Evolutionary conservation across 2,329 filamentous ascomycete genomes (phyloP), one percentile per base, ranked within the genome.

Genomic region (Pseudogymnoascus sp.): DNA sequence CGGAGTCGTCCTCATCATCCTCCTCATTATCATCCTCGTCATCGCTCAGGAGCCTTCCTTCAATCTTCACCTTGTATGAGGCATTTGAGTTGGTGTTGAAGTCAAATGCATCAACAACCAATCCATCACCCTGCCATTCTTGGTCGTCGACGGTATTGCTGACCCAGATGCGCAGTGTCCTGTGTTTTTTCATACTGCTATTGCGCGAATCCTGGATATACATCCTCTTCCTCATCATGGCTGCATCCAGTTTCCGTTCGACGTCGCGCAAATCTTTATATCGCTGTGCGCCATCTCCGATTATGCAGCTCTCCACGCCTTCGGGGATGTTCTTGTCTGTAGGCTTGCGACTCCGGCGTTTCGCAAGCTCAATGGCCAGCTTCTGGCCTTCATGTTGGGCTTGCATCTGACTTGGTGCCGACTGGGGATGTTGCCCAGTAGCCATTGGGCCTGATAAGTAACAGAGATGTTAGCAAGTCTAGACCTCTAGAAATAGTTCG

Each of bases 301-400:
- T 85, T 65, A 91, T 84, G 66, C 89, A 84, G 58, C 91, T 87
- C 69, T 95, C 92, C 49, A 96, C 82, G 62, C 91, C 92, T 67
- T 97, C 92, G 39, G 94, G 92, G 25, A 99, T 86, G 70, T 91
- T 94, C 81, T 91, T 96, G 76, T 99, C 94, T 63, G 92, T 97
- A 1, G 94, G 94, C 76, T 93, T 95, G 72, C 87, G 86, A 72
- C 90, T 91, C 68, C 91, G 86, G 65, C 92, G 86, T 75, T 92
- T 91, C 52, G 89, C 86, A 66, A 85, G 80, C 73, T 90, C 87
- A 67, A 80, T 82, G 49, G 84, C 84, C 67, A 80, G 76, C 63
- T 77, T 74, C 66, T 79, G 77, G 62, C 75, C 75, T 62, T 79
- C 76, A 61, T 78, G 72, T 66, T 79, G 78, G 69, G 80, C 77